Base-by-base conservation (phyloP, 805 yeast species). In the Isabelozyma heimii region DNA sequence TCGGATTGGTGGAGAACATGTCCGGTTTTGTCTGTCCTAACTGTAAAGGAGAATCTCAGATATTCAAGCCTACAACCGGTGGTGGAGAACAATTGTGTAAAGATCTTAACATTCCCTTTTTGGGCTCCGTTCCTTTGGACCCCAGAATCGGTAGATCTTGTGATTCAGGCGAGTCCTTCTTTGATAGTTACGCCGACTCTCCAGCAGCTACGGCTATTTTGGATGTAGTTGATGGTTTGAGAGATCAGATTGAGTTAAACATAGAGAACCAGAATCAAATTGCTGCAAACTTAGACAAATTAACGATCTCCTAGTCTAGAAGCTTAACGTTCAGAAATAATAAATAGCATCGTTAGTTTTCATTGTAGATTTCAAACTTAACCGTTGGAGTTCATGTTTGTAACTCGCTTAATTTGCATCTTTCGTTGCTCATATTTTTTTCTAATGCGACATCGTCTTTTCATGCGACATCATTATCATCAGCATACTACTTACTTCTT, bases 1-100 rank as follows among this genome's bases (percentile, higher is more conserved):
- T 94, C 41, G 99, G 99, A 0, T 68, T 94, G 12, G 97, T 94
- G 15, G 99, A 94, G 65, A 94, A 94, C 66, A 94, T 94, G 99
- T 83, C 97, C 8, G 99, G 99, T 2, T 94, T 94, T 70, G 98
- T 94, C 13, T 94, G 99, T 65, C 99, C 99, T 4, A 83, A 77
- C 60, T 94, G 99, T 69, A 82, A 88, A 53, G 94, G 94, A 8
- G 89, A 91, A 67, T 88, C 96, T 0, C 83, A 85, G 60, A 91
- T 94, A 4, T 94, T 94, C 69, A 85, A 86, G 52, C 89, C 99
- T 13, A 94, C 99, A 1, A 94, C 99, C 0, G 99, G 99, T 13
- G 99, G 99, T 16, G 99, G 98, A 8, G 78, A 81, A 58, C 82
- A 83, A 28, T 71, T 94, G 41, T 94, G 97, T 48, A 70, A 84